phyloP scores from a whole-genome alignment of 2,329 filamentous ascomycete species.

The Claviceps sp. region DNA sequence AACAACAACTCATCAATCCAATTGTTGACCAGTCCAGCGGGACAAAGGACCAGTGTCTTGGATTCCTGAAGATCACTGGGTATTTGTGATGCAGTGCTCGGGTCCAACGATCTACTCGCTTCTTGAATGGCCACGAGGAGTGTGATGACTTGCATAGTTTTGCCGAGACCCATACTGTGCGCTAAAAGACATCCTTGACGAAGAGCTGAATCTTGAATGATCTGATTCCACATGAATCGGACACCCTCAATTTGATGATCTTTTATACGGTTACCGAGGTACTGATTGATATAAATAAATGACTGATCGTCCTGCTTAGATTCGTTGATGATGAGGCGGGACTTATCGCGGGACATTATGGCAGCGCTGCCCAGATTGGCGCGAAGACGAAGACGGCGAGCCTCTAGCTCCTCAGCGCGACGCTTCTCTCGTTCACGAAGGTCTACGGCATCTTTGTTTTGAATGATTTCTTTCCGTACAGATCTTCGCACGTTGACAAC shows the following conservation, averaged over 20 bases:
- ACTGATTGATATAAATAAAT: slow-evolving; percentile 49
- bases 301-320: slow-evolving; percentile 46
- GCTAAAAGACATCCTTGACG: slow-evolving; percentile 69
- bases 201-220: slow-evolving; percentile 45
- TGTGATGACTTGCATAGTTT: slow-evolving; percentile 84
- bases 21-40: slow-evolving; percentile 62
- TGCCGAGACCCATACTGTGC: slow-evolving; percentile 85
- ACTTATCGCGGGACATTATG: slow-evolving; percentile 29
- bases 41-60: slow-evolving; percentile 62
- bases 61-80: slow-evolving; percentile 49
- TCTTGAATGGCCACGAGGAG: slow-evolving; percentile 64
- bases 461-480: slow-evolving; percentile 19
- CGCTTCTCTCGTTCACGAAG: slow-evolving; percentile 41
- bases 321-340: slow-evolving; percentile 52
- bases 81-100: slow-evolving; percentile 48
- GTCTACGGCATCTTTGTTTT: slow-evolving; percentile 28
- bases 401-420: slow-evolving; percentile 40
- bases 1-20: slow-evolving; percentile 65
- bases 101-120: slow-evolving; percentile 46
- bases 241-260: slow-evolving; percentile 71
- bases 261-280: slow-evolving; percentile 56
- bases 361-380: slow-evolving; percentile 30
- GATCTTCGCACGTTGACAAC: slow-evolving; percentile 10
- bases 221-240: slow-evolving; percentile 78
- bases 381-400: slow-evolving; percentile 34